These are phyloP conservation scores for Picochlorum sp. DNA, from an alignment of 139 green algal species.

Conservation along the genomic window DNA sequence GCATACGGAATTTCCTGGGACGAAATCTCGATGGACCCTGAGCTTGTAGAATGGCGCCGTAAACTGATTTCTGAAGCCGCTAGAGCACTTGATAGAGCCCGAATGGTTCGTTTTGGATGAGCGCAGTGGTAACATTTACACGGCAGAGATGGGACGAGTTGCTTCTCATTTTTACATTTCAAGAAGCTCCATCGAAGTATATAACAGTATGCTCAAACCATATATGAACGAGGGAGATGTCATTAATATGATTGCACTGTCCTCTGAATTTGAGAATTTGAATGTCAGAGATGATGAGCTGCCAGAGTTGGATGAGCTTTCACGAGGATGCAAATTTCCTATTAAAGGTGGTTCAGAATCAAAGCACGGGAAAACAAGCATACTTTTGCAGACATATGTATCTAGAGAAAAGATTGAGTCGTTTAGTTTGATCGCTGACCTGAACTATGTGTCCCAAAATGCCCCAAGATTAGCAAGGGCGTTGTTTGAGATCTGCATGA, in stretches of 20 bases:
- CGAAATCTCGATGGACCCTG: constrained; percentile 61
- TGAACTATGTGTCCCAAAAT: constrained; percentile 86
- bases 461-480: constrained; percentile 79
- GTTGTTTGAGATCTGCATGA: constrained; percentile 88
- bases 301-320: constrained; percentile 76
- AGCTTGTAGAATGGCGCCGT: constrained; percentile 48
- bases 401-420: constrained; percentile 63
- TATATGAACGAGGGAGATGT: constrained; percentile 72
- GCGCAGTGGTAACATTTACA: constrained; percentile 76
- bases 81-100: constrained; percentile 47
- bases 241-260: constrained; percentile 74
- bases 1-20: constrained; percentile 88
- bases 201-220: constrained; percentile 73
- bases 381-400: constrained; percentile 84
- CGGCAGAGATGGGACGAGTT: constrained; percentile 87
- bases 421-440: constrained; percentile 89
- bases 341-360: constrained; percentile 73
- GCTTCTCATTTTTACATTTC: constrained; percentile 91
- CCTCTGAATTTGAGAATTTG: constrained; percentile 91
- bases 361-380: constrained; percentile 82
- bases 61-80: constrained; percentile 64
- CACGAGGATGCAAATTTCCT: constrained; percentile 48
- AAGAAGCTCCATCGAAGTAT: constrained; percentile 67
- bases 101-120: constrained; percentile 94
- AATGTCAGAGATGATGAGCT: constrained; percentile 92